A percentile compares a stretch with the other conserved stretches of the same genome.
phyloP scores from a whole-genome alignment of 176 grass and related monocot genomes.

The Triticum timopheevii region DNA sequence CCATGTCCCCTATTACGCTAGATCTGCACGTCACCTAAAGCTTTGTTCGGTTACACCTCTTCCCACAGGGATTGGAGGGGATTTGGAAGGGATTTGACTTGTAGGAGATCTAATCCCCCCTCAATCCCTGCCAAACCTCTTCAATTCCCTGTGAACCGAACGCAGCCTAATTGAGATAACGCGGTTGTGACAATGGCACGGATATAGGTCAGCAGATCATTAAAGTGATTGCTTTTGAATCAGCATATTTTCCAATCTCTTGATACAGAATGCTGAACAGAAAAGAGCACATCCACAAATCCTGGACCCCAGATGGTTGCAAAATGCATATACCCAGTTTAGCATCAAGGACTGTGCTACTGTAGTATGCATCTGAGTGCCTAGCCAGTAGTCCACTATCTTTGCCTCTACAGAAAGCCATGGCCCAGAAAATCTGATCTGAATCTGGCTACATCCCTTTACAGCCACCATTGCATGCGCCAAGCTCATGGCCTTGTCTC shows the following conservation, averaged over 20 bases:
- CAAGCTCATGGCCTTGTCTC: slow-evolving; percentile 42
- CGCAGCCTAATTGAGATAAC: background rate
- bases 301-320: background rate
- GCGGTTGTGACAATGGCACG: background rate
- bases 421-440: slow-evolving; percentile 20
- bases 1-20: background rate
- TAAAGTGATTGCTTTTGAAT: background rate
- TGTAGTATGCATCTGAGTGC: slow-evolving; percentile 15
- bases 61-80: no score
- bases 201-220: background rate
- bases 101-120: no score
- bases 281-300: slow-evolving; percentile 13
- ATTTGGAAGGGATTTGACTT: no score
- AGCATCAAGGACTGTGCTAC: background rate
- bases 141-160: no score
- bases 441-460: slow-evolving; percentile 36
- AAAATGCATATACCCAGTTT: background rate
- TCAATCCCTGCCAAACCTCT: no score
- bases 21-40: background rate
- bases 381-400: background rate
- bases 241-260: background rate
- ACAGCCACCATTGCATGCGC: background rate
- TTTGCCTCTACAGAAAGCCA: background rate
- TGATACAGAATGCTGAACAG: background rate
- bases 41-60: no score